Base-by-base conservation (phyloP, 768 basidiomycete genomes). In the Suillus weaverae region DNA sequence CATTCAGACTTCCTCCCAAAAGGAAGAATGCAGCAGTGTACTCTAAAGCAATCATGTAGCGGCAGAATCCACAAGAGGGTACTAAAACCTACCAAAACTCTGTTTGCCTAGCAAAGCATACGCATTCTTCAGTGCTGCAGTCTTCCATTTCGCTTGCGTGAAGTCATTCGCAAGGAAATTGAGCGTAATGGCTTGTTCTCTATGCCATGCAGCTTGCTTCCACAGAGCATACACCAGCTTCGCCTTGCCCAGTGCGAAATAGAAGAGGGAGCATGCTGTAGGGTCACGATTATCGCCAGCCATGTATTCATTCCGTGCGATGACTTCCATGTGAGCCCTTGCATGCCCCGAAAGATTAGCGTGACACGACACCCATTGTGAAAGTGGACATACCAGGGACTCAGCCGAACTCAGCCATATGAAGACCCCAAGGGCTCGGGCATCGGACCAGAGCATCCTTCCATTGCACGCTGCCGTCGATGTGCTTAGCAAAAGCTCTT, bases 1-100 rank as follows among this genome's bases (percentile, higher is more conserved):
- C 97, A 75, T 91, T 92, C 41, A 97, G 78, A 50, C 89, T 88
- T 30, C 89, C 90, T 9, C 94, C 97, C 0, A 99, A 85, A 46
- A 99, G 82, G 81, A 99, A 99, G 79, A 99, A 99, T 1, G 95
- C 96, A 0, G 95, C 95, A n/a, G 97, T 95, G 72, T 98, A 99
- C 73, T 95, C 97, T 72, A 14, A 22, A 9, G 63, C 20, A 26
- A 36, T 32, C 33, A 61, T 68, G 57, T 33, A 73, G 50, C 33
- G 50, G 50, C 57, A 59, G n/a, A 32, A 30, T 14, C 33, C 22
- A 8, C 51, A 36, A 36, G n/a, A 20, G 30, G 36, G 33, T 18
- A 53, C n/a, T 18, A 32, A n/a, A 6, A 78, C 90, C 50, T 57
- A 96, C 97, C 94, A 72, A 92, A 98, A 33, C 97, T 86, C 64